A percentile compares a stretch with the other conserved stretches of the same genome.
Evolutionary conservation across 176 grass and related monocot genomes (phyloP).

Genomic region (Oropetium thomaeum): DNA sequence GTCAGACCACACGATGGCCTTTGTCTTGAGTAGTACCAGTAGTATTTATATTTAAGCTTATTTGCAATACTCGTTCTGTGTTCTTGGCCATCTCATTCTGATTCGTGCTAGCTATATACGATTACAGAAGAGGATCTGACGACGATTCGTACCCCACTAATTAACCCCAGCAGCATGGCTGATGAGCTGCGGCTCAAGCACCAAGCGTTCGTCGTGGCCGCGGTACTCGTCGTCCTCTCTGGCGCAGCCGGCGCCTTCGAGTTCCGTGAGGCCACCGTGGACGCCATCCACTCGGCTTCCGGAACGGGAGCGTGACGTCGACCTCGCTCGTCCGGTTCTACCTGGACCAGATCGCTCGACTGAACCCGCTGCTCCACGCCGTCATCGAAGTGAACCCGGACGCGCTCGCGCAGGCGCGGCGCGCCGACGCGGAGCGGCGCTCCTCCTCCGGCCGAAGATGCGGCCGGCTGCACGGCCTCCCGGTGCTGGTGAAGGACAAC

Average conservation of each 20-base stretch:
- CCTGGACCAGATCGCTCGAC: constrained; percentile 37
- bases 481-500: constrained; percentile 70
- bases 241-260: constrained; percentile 22
- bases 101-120: too few relatives aligned
- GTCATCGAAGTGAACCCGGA: constrained; percentile 69
- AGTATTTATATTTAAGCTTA: too few relatives aligned
- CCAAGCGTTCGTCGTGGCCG: neutral
- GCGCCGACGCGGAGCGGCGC: constrained; percentile 25
- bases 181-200: neutral
- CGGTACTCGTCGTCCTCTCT: neutral
- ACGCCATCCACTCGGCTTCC: constrained; percentile 54
- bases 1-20: too few relatives aligned
- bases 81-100: too few relatives aligned
- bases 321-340: constrained; percentile 44
- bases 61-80: too few relatives aligned
- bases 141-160: too few relatives aligned
- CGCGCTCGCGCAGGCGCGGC: constrained; percentile 37
- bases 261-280: constrained; percentile 58
- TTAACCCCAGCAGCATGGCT: neutral
- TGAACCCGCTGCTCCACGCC: constrained; percentile 56
- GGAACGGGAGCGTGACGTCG: constrained; percentile 49
- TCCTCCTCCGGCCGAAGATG: too few relatives aligned
- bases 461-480: constrained; percentile 52
- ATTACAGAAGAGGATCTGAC: too few relatives aligned
- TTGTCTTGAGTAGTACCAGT: too few relatives aligned